Base-by-base conservation (phyloP, 2,329 filamentous ascomycete genomes). In the Orbilia blumenaviensis region DNA sequence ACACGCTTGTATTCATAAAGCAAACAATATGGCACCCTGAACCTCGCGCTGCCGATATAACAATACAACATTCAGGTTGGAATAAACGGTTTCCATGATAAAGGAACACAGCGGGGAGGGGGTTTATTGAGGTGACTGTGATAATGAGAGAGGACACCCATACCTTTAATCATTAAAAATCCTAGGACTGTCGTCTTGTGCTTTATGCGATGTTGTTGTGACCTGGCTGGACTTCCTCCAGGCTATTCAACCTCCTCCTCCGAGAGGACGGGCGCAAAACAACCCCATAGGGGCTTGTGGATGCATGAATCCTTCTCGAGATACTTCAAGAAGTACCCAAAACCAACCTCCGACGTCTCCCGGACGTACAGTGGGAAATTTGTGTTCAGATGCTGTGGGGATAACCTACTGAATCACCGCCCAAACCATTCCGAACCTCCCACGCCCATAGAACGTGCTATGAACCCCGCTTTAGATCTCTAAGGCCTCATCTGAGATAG, bases 1-100 rank as follows among this genome's bases (percentile, higher is more conserved):
- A 72, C 67, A 72, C 67, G 67, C 67, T 72, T 48, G 42, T 12
- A 62, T 42, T 66, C 36, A 34, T 72, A 66, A 72, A 72, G 52
- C 67, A 74, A 66, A 67, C 69, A 66, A 52, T 56, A 23, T 38
- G 52, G 38, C 25, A 48, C 38, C 62, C 44, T 16, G 34, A 25
- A 7, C 62, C 32, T 16, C 27, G 21, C 18, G 52, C 58, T 27
- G 29, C 23, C 29, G 18, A 38, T 38, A 36, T 36, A 32, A 18
- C 21, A 12, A 61, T 27, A 23, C 36, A 44, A 44, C 18, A 46
- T 16, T 10, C 29, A 27, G 29, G 63, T 32, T 14, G 8, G 52
- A 3, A 21, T 34, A 10, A n/a, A 25, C 32, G 16, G 16, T 56
- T 0, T 25, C 6, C 9, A 8, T 56, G 32, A 25, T 36, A 23